Evolutionary conservation across 768 basidiomycete genomes (phyloP).

Genomic region (Mycena pura): DNA sequence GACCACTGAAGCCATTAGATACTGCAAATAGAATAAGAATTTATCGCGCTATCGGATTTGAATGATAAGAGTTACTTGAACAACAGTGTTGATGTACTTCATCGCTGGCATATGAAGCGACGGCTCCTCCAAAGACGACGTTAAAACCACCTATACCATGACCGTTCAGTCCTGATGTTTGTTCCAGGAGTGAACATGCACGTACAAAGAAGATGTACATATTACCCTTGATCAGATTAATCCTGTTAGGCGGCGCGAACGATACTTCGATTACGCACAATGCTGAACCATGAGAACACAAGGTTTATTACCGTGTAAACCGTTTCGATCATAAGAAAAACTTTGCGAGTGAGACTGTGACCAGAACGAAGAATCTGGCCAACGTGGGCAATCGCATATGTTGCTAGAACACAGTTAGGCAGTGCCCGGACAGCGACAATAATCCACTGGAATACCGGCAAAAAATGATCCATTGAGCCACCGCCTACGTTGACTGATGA

Average conservation of each 20-base stretch:
- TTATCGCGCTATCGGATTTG: background rate
- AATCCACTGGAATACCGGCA: too few species aligned
- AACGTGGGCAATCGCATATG: conserved; percentile 90
- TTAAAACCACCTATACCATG: conserved; percentile 73
- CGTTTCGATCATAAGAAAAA: conserved; percentile 77
- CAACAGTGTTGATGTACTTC: conserved; percentile 73
- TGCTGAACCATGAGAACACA: conserved; percentile 91
- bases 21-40: conserved; percentile 49
- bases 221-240: conserved; percentile 67
- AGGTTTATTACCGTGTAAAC: conserved; percentile 88
- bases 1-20: conserved; percentile 82
- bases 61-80: conserved; percentile 58
- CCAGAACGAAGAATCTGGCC: conserved; percentile 82
- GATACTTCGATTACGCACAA: conserved; percentile 57
- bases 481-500: conserved; percentile 89
- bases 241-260: background rate
- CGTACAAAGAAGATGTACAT: conserved; percentile 94
- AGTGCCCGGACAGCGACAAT: too few species aligned
- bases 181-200: conserved; percentile 6
- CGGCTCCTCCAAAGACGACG: conserved; percentile 82
- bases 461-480: conserved; percentile 96
- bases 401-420: too few species aligned
- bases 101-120: conserved; percentile 71
- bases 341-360: conserved; percentile 80
- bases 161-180: background rate